A percentile compares a stretch with the other conserved stretches of the same genome.
Evolutionary conservation across 176 grass and related monocot genomes (phyloP).

Genomic region (Pharus latifolius): DNA sequence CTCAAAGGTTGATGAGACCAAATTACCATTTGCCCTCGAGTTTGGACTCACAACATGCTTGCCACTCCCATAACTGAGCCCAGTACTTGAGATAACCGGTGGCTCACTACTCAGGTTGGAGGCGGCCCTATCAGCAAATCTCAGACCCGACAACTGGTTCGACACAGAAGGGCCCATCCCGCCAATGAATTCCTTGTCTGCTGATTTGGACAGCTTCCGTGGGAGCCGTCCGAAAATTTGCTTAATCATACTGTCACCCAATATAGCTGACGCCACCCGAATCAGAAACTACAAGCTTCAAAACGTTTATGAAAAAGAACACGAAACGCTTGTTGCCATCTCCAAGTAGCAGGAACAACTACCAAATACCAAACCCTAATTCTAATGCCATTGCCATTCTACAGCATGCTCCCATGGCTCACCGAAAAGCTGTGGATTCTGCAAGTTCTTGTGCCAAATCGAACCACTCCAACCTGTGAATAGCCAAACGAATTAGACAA

Average conservation of each 20-base stretch:
- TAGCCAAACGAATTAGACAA: not conserved
- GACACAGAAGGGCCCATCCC: not conserved
- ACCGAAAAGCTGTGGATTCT: not conserved
- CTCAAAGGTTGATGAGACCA: conserved; percentile 6
- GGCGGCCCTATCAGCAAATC: not conserved
- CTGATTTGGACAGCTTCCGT: conserved; percentile 4
- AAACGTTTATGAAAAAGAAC: not conserved
- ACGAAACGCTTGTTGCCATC: not conserved
- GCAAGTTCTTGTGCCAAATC: not conserved
- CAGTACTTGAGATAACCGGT: not conserved
- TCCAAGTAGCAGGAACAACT: not conserved
- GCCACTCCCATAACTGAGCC: not conserved
- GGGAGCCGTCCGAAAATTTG: conserved; percentile 23
- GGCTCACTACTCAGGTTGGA: not conserved
- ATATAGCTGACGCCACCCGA: not conserved
- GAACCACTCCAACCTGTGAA: not conserved
- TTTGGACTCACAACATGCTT: not conserved
- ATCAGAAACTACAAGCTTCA: not conserved
- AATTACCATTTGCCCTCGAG: not conserved
- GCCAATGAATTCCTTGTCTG: conserved; percentile 4
- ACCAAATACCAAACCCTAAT: not conserved
- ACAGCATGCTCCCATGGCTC: not conserved
- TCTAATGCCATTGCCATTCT: not conserved
- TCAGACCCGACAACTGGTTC: not conserved
- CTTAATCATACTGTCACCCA: conserved; percentile 23